A percentile compares a stretch with the other conserved stretches of the same genome.
phyloP scores from a whole-genome alignment of 495 filamentous ascomycete genomes.

The Penicillium robsamsonii region DNA sequence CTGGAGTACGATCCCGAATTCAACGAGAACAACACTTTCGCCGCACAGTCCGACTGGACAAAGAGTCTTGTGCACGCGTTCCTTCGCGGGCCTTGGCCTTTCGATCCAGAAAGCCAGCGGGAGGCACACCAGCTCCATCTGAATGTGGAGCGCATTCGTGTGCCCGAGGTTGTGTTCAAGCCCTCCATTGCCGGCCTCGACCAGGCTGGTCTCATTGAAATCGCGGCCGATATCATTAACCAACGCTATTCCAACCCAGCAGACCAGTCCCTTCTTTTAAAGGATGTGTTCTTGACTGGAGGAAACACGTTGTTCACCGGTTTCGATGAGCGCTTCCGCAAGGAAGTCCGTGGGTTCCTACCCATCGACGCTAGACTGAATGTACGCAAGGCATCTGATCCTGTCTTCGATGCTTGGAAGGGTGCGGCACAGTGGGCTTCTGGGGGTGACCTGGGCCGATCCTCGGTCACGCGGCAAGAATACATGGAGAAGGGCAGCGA shows the following conservation, averaged over 20 bases:
- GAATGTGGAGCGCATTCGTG: conserved; percentile 94
- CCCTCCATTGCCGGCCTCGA: conserved; percentile 93
- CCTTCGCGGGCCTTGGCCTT: conserved; percentile 79
- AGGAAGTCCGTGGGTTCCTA: conserved; percentile 68
- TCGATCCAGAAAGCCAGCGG: conserved; percentile 72
- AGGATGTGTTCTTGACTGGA: conserved; percentile 89
- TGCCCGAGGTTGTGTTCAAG: conserved; percentile 94
- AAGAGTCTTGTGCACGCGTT: conserved; percentile 88
- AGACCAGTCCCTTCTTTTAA: conserved; percentile 63
- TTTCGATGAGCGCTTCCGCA: conserved; percentile 79
- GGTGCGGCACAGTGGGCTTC: conserved; percentile 81
- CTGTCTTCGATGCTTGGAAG: conserved; percentile 84
- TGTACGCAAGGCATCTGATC: conserved; percentile 68
- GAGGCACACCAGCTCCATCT: conserved; percentile 88
- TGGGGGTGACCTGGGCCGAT: conserved; percentile 32
- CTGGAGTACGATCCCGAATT: conserved; percentile 85
- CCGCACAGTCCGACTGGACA: conserved; percentile 91
- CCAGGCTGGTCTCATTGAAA: conserved; percentile 89
- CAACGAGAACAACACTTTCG: conserved; percentile 83
- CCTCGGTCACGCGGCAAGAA: conserved; percentile 65
- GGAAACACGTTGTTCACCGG: conserved; percentile 84
- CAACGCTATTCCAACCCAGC: conserved; percentile 64
- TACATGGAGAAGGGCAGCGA: conserved; percentile 82
- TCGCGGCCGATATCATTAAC: conserved; percentile 78
- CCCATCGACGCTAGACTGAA: conserved; percentile 62